Evolutionary conservation across 1,284 basidiomycete species (phyloP), one percentile per base, ranked within the genome.

Genomic region (Inonotus hispidus): DNA sequence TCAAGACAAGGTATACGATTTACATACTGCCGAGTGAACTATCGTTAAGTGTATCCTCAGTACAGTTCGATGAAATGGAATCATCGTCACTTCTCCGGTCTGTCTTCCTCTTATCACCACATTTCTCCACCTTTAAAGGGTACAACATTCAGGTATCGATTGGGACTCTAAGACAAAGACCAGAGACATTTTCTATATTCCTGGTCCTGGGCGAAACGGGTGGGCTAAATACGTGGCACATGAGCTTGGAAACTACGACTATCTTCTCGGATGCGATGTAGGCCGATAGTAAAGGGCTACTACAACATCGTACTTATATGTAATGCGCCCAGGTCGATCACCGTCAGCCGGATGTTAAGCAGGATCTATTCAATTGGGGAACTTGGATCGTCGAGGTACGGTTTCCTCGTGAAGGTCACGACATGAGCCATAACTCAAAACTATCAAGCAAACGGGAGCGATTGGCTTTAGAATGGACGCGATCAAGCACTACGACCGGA

Each of bases 391-490:
- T 92, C 8, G 73, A 87, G 70, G 90, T 88, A 65, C 45, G 70
- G 25, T 45, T 16, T 56, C 37, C 23, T 53, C 58, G 37, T 23
- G 43, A 23, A 35, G 39, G 27, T 49, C 8, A 59, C 25, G 52
- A 47, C 35, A 37, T 35, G 25, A 38, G 8, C 4, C 55, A 53
- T 14, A 13, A 16, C 55, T 47, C 63, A 53, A 47, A 11, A 29
- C 41, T 14, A 19, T 27, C 39, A 65, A 94, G 84, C 89, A 87
- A 45, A 93, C 90, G 0, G 88, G 87, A 3, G 90, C 86, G 10
- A 77, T 78, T 29, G 94, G 94, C 2, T 94, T 95, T 73, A 81
- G 93, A 49, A 80, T 95, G 39, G 94, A 95, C 68, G 94, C 93
- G 11, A 90, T 94, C 68, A 95, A 95, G 71, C 89, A 92, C 66